Base-by-base conservation (phyloP, 768 basidiomycete species). In the Sporobolomyces phaffii region DNA sequence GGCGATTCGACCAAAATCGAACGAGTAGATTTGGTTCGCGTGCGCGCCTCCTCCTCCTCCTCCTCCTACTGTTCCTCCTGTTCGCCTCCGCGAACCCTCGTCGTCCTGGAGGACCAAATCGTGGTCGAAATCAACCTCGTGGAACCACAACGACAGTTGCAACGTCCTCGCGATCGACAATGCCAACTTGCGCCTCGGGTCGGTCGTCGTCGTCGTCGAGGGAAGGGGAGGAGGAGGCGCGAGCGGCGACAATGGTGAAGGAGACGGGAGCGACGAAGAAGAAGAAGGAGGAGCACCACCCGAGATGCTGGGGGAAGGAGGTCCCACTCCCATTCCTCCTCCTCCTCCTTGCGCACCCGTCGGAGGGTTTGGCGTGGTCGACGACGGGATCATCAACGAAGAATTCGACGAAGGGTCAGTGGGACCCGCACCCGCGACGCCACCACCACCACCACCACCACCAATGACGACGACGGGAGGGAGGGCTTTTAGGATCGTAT, bases 111-210 rank as follows among this genome's bases (percentile, higher is more conserved):
- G 91, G n/a, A n/a, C n/a, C 6, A 93, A 7, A 1, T 34, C 60
- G 8, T 22, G 86, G 74, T 93, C 91, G 62, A 88, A 94, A 75
- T 97, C 92, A 10, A 97, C 92, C 76, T 98, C 94, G 75, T 91
- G 90, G 78, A 96, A 93, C 81, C 91, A 97, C 7, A 98, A 82
- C 76, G 94, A 91, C 64, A 84, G 87, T 75, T 97, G 92, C 41
- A 98, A 81, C 63, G 89, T 90, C 43, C 91, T 86, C 6, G 91
- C 96, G 41, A 94, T 87, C 75, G 88, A 86, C 33, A 96, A 79
- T 6, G 93, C 90, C 20, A 87, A 86, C 9, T 89, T 84, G 11
- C 93, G 45, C 7, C 33, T 36, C 14, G 9, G 41, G 26, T 24
- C 38, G 4, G 26, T 17, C 7, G 34, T 22, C 20, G 52, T 56